These are phyloP conservation scores for Gaultheria prostrata DNA, from an alignment of 148 eudicot species.

Conservation along the genomic window DNA sequence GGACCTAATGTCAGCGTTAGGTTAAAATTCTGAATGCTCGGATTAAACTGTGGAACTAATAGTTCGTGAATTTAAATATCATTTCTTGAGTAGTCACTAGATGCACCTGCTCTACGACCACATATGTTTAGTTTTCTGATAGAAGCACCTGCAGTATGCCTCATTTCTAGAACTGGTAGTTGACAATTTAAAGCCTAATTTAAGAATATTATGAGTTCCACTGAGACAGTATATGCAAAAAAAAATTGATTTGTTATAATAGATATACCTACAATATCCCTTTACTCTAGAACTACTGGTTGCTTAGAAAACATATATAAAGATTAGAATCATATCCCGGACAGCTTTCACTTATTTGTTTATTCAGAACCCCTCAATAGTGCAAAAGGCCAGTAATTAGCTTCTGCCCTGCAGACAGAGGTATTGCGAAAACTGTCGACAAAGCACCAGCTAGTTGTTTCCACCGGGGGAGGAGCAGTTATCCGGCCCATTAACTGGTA, in stretches of 20 bases:
- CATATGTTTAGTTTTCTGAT: neutral
- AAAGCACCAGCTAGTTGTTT: conserved; percentile 63
- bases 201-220: neutral
- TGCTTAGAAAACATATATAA: neutral
- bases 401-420: conserved; percentile 59
- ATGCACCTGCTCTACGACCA: neutral
- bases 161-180: neutral
- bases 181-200: neutral
- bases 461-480: conserved; percentile 98
- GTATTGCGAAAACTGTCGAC: conserved; percentile 59
- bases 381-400: neutral
- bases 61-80: neutral
- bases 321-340: neutral
- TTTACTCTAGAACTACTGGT: neutral
- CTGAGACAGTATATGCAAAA: neutral
- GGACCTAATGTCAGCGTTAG: neutral
- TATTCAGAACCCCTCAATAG: neutral
- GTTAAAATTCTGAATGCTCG: neutral
- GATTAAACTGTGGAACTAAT: neutral
- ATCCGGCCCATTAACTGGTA: conserved; percentile 90
- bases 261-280: neutral
- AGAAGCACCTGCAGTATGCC: neutral
- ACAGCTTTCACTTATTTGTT: neutral
- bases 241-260: neutral
- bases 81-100: neutral